These are phyloP conservation scores for Ustulina deusta DNA, from an alignment of 2,329 filamentous ascomycete genomes.

Conservation along the genomic window DNA sequence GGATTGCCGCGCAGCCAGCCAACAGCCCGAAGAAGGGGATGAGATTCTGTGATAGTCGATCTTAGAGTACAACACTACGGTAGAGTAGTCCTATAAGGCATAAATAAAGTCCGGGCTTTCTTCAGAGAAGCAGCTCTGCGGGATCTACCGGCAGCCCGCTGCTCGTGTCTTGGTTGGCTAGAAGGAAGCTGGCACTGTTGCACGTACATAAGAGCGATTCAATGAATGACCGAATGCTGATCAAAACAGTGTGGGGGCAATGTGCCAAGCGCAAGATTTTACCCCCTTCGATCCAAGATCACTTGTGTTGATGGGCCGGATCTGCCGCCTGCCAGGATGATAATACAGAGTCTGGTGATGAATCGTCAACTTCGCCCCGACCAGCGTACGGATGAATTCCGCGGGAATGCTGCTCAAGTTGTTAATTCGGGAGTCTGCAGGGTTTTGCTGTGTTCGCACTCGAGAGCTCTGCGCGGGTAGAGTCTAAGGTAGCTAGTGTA, in stretches of 20 bases:
- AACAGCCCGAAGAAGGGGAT: slow-evolving; percentile 18
- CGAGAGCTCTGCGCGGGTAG: slow-evolving; percentile 13
- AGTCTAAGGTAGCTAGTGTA: slow-evolving; percentile 12
- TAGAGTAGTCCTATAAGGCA: slow-evolving; percentile 23
- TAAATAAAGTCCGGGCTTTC: slow-evolving; percentile 9
- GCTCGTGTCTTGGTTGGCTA: slow-evolving; percentile 26
- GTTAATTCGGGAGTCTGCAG: slow-evolving; percentile 5
- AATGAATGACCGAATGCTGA: slow-evolving; percentile 28
- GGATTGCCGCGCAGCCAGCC: slow-evolving; percentile 11
- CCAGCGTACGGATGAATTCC: slow-evolving; percentile 24
- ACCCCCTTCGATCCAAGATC: slow-evolving; percentile 35
- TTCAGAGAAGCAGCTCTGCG: slow-evolving; percentile 25
- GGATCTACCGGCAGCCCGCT: slow-evolving; percentile 35
- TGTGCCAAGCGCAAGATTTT: slow-evolving; percentile 39
- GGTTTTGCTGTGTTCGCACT: slow-evolving; percentile 6
- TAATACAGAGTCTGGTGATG: slow-evolving; percentile 1
- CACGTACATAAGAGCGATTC: slow-evolving; percentile 13
- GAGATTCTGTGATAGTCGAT: slow-evolving; percentile 26
- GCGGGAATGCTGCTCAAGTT: slow-evolving; percentile 12
- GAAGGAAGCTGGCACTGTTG: slow-evolving; percentile 25
- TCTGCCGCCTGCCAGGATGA: slow-evolving; percentile 30
- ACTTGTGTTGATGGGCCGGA: slow-evolving; percentile 34
- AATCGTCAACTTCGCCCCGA: slow-evolving; percentile 18
- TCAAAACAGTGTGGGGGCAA: slow-evolving; percentile 37
- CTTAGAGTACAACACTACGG: slow-evolving; percentile 12